Evolutionary conservation across 2,329 filamentous ascomycete genomes (phyloP), one percentile per base, ranked within the genome.

Genomic region (Ascochyta lentis): DNA sequence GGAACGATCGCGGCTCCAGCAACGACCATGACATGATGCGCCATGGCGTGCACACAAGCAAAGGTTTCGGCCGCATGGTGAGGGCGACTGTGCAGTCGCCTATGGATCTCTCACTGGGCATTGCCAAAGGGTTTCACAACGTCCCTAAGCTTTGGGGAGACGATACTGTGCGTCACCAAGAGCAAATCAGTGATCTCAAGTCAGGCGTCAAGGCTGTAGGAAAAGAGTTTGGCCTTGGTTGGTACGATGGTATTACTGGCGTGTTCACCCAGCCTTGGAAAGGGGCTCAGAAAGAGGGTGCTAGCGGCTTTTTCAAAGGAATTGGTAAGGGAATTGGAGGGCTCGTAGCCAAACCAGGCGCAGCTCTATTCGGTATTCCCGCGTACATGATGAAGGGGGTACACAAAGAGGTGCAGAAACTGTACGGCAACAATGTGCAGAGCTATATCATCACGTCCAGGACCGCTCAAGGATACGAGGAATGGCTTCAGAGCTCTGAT

Each of bases 261-360:
- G 45, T 71, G 3, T 56, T 64, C 24, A 62, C 57, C 2, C 60
- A 67, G 51, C 66, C 68, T 3, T 56, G 49, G 29, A 53, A 59
- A 35, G 66, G 63, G 19, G 67, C 57, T 3, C 56, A 60, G 40
- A 55, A 68, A 45, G 57, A 67, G 6, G 68, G 67, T 10, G 55
- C 61, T 0, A 45, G 49, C 4, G 67, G 67, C 0, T 68, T 71
- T 42, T 38, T 62, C 22, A 70, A 69, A 46, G 66, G 68, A 2
- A 39, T 69, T 2, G 67, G 68, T 2, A 68, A 67, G 48, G 68
- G 66, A 0, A 47, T 72, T 24, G 66, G 50, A 31, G 69, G 71
- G 0, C 60, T 71, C 12, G 15, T 61, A 24, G 37, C 54, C 38
- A 73, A 72, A 46, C 60, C 63, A n/a, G 54, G 55, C 16, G 65